Base-by-base conservation (phyloP, 2,329 filamentous ascomycete species). In the Aspergillus proliferans region DNA sequence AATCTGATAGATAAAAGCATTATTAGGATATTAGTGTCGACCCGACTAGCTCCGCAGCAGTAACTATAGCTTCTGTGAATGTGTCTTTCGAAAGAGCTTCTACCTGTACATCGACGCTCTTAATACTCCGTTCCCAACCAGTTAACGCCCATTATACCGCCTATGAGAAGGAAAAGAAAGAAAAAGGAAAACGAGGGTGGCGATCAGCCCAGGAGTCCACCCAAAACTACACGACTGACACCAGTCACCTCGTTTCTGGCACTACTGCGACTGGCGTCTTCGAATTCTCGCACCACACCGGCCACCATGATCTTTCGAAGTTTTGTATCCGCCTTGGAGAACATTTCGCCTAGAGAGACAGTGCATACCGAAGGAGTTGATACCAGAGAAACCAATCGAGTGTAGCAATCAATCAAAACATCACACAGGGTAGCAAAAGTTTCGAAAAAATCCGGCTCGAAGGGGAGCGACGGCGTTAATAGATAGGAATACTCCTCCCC, bases 381-480 rank as follows among this genome's bases (percentile, higher is more conserved):
- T 19, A 97, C 76, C 51, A 98, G 75, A 40, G 76, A 77, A 60
- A 94, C 75, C 24, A 98, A 81, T 47, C 84, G 82, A 33, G 84
- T 83, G 71, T 98, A 98, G 62, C 85, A 88, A 67, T 97, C 93
- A 60, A 96, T 94, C 52, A 98, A 74, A 3, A 95, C 88, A 65
- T 98, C 93, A 72, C 93, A 97, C 6, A 98, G 77, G 10, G 93
- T 96, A 12, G 90, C 86, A 72, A 97, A 97, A 0, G 91, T 96
- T 72, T 94, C 90, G 68, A 92, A 93, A 63, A 95, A 98, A 70
- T 98, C 93, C 0, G 93, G 93, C 56, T 97, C 91, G 64, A 98
- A 98, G 0, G 93, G 93, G 43, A 98, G 73, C 14, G 84, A 86
- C 0, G 93, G 93, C n/a, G 92, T 97, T 18, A 96, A 78, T 1